Percentiles rank a stretch among this genome's conserved stretches.
phyloP scores from a whole-genome alignment of 345 rosid species.

The Eucalyptus paniculata region DNA sequence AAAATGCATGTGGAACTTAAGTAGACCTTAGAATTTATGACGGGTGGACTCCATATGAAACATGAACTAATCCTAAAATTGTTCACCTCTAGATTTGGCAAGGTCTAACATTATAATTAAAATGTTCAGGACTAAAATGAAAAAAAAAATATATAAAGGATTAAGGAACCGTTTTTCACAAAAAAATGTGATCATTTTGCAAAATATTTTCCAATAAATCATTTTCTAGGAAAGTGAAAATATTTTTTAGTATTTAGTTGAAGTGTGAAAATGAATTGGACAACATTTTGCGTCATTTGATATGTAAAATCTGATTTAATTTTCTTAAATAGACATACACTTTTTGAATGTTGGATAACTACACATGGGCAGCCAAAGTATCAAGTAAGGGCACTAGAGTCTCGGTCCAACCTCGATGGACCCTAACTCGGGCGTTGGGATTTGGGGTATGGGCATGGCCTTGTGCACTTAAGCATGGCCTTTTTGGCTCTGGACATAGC shows the following conservation, averaged over 20 bases:
- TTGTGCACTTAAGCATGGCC: neutral
- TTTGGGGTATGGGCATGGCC: neutral
- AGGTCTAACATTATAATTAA: rapidly evolving
- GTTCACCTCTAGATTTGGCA: neutral
- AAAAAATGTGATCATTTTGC: no score
- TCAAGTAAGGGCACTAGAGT: neutral
- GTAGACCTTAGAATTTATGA: rapidly evolving
- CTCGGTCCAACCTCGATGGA: rapidly evolving
- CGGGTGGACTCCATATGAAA: rapidly evolving
- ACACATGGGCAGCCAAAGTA: rapidly evolving
- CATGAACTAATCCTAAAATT: rapidly evolving
- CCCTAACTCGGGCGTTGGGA: rapidly evolving
- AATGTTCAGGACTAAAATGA: neutral
- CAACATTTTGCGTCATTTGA: no score
- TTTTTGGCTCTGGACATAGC: neutral
- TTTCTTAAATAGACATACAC: no score
- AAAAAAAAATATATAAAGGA: neutral
- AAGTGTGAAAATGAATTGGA: no score
- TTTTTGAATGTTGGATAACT: rapidly evolving
- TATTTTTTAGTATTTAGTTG: rapidly evolving
- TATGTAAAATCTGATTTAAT: no score
- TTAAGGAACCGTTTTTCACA: rapidly evolving
- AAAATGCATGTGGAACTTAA: no score
- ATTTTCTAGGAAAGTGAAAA: no score
- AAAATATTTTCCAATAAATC: no score